phyloP scores from a whole-genome alignment of 1,139 yeast species.

The Protomyces inundatus region DNA sequence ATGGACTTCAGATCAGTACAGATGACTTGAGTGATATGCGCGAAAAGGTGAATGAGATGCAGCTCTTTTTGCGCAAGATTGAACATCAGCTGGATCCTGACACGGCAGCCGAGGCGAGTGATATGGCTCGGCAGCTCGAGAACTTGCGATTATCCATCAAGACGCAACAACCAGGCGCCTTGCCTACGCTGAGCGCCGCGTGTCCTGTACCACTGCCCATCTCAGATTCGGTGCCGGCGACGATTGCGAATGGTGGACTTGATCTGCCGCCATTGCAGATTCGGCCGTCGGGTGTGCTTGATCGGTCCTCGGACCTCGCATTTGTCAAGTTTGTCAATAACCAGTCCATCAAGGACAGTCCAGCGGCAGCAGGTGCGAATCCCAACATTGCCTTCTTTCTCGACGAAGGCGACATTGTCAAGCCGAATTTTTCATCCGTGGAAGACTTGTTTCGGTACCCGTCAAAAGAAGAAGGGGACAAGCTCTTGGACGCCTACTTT shows the following conservation, averaged over 20 bases:
- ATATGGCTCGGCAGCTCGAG: neutral
- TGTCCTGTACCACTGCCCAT: neutral
- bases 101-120: slow-evolving; percentile 5
- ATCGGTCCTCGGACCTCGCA: slow-evolving; percentile 19
- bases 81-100: slow-evolving; percentile 14
- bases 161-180: neutral
- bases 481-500: slow-evolving; percentile 20
- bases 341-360: slow-evolving; percentile 7
- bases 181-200: neutral
- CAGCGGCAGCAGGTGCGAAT: neutral
- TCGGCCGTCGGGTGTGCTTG: slow-evolving; percentile 19
- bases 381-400: slow-evolving; percentile 8
- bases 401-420: slow-evolving; percentile 18
- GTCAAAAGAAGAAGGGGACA: slow-evolving; percentile 14
- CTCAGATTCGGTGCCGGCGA: neutral
- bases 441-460: slow-evolving; percentile 23
- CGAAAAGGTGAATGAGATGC: neutral
- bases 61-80: slow-evolving; percentile 7
- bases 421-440: slow-evolving; percentile 18
- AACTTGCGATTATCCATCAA: neutral
- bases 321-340: slow-evolving; percentile 23
- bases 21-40: neutral
- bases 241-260: slow-evolving; percentile 11
- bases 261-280: slow-evolving; percentile 16
- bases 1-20: neutral